phyloP scores from a whole-genome alignment of 169 alveolate species.

The Babesia bigemina region DNA sequence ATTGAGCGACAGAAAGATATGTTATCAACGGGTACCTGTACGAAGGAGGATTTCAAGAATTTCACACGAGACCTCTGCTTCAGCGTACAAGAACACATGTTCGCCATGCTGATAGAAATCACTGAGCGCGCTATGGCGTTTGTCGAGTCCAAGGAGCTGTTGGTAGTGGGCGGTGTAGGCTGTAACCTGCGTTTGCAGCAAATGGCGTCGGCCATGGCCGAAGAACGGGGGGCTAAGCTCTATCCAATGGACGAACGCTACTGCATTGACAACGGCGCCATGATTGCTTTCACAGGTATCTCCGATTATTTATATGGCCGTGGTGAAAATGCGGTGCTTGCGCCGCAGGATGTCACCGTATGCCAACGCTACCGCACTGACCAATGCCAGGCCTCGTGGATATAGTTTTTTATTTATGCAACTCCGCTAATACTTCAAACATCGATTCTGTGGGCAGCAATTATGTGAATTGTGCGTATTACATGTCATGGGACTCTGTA shows the following conservation, averaged over 20 bases:
- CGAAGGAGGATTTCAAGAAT: slow-evolving; percentile 24
- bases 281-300: slow-evolving; percentile 88
- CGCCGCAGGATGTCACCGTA: slow-evolving; percentile 69
- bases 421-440: too few species aligned
- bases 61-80: slow-evolving; percentile 80
- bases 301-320: slow-evolving; percentile 64
- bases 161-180: slow-evolving; percentile 99
- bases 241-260: slow-evolving; percentile 99
- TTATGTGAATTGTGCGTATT: too few species aligned
- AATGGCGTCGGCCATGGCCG: slow-evolving; percentile 92
- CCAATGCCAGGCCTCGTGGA: slow-evolving; percentile 75
- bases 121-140: slow-evolving; percentile 99
- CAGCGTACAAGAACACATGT: slow-evolving; percentile 94
- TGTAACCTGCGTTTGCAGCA: slow-evolving; percentile 94
- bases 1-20: slow-evolving; percentile 39
- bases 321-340: slow-evolving; percentile 27
- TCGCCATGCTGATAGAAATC: slow-evolving; percentile 97
- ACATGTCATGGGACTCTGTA: too few species aligned
- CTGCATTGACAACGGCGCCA: slow-evolving; percentile 99
- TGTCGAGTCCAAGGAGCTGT: slow-evolving; percentile 86
- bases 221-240: slow-evolving; percentile 93
- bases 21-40: slow-evolving; percentile 9
- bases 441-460: too few species aligned
- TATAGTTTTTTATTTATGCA: background rate
- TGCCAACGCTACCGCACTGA: slow-evolving; percentile 80